phyloP scores from a whole-genome alignment of 257 asterid species.

The Penstemon davidsonii region DNA sequence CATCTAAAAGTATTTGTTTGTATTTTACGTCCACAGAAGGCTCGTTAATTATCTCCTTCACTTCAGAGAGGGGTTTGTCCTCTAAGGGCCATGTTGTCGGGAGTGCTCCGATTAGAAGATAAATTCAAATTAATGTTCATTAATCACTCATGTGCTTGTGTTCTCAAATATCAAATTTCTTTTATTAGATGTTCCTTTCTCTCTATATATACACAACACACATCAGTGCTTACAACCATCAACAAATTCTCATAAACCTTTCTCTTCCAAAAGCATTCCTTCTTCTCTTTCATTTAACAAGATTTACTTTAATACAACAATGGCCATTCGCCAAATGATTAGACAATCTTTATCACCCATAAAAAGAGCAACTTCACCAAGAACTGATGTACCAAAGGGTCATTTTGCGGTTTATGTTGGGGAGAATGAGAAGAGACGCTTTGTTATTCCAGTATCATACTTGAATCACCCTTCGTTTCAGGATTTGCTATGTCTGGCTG shows the following conservation, averaged over 20 bases:
- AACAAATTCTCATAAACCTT: background rate
- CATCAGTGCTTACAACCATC: background rate
- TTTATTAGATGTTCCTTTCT: background rate
- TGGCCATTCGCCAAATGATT: conserved; percentile 25
- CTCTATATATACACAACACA: conserved; percentile 4
- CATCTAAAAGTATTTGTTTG: background rate
- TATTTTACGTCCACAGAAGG: background rate
- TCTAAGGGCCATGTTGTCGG: background rate
- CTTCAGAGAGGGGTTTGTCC: background rate
- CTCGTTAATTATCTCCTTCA: background rate
- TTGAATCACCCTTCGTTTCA: too few relatives aligned
- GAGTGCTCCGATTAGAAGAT: conserved; percentile 7
- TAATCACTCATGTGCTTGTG: conserved; percentile 15
- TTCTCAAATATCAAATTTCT: background rate
- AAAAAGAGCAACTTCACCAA: conserved; percentile 18
- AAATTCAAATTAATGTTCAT: conserved; percentile 19
- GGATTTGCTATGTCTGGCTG: background rate
- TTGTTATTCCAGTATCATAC: background rate
- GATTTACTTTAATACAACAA: background rate
- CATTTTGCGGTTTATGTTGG: conserved; percentile 25
- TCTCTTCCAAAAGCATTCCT: background rate
- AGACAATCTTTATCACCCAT: conserved; percentile 15
- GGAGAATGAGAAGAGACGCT: conserved; percentile 7
- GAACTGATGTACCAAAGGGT: conserved; percentile 26
- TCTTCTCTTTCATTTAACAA: background rate